phyloP scores from a whole-genome alignment of 2,329 filamentous ascomycete species.

The Xylariaceae sp. region DNA sequence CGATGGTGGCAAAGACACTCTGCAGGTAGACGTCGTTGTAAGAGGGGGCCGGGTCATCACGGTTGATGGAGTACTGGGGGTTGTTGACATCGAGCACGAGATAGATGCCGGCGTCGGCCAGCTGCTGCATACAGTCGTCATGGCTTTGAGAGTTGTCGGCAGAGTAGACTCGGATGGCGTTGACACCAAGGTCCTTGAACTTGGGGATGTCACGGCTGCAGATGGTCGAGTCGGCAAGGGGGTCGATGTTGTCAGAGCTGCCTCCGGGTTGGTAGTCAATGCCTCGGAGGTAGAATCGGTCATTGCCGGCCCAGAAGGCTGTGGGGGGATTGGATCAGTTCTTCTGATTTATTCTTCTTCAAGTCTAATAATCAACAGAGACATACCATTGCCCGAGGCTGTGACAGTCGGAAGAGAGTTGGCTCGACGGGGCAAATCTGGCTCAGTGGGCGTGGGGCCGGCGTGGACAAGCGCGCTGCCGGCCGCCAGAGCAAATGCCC shows the following conservation, averaged over 20 bases:
- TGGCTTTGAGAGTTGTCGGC: conserved; percentile 82
- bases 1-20: conserved; percentile 81
- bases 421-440: conserved; percentile 47
- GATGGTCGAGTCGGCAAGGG: conserved; percentile 64
- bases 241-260: conserved; percentile 58
- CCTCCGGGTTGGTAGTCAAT: conserved; percentile 63
- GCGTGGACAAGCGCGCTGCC: conserved; percentile 42
- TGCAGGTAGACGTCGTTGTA: conserved; percentile 87
- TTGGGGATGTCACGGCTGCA: conserved; percentile 78
- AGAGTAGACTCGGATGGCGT: conserved; percentile 89
- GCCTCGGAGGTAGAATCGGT: conserved; percentile 57
- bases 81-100: conserved; percentile 88
- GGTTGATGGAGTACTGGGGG: conserved; percentile 84
- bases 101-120: conserved; percentile 85
- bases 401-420: conserved; percentile 47
- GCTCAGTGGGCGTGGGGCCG: conserved; percentile 47
- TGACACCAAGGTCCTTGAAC: conserved; percentile 83
- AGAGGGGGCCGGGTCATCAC: conserved; percentile 64
- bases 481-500: conserved; percentile 48
- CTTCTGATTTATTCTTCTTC: background rate
- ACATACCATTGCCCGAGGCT: conserved; percentile 53
- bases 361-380: conserved; percentile 10
- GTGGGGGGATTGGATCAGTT: conserved; percentile 16
- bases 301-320: conserved; percentile 53
- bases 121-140: conserved; percentile 76